Percentiles rank a stretch among this genome's conserved stretches.
These are phyloP conservation scores for Colletotrichum sp. DNA, from an alignment of 2,329 filamentous ascomycete genomes.

Conservation along the genomic window DNA sequence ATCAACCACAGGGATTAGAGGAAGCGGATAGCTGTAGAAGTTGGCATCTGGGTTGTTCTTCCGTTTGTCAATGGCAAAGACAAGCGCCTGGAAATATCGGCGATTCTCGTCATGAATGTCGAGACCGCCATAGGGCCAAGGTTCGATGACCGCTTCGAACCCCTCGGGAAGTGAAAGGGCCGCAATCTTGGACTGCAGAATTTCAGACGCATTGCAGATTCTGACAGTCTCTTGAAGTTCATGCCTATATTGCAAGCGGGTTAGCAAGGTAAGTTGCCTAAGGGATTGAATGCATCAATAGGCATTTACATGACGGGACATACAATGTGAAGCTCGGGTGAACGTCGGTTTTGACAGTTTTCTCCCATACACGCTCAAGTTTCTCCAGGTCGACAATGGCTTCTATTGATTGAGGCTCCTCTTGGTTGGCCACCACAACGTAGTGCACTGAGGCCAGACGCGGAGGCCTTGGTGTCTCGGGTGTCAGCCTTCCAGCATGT, in stretches of 20 bases:
- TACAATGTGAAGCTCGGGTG: not conserved
- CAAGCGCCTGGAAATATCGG: conserved; percentile 28
- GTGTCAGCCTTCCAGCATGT: conserved; percentile 20
- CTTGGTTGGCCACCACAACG: not conserved
- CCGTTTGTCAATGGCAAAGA: conserved; percentile 35
- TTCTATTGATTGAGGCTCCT: conserved; percentile 32
- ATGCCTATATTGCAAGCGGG: not conserved
- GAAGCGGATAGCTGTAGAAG: conserved; percentile 71
- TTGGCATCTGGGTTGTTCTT: conserved; percentile 40
- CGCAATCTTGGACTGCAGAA: not conserved
- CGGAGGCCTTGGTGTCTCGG: not conserved
- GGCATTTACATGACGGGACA: not conserved
- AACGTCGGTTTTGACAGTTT: not conserved
- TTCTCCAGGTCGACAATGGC: conserved; percentile 34
- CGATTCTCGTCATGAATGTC: conserved; percentile 12
- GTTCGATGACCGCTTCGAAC: conserved; percentile 47
- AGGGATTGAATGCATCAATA: too few relatives aligned
- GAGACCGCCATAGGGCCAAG: conserved; percentile 54
- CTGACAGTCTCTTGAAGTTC: not conserved
- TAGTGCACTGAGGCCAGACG: conserved; percentile 9
- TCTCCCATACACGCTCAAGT: not conserved
- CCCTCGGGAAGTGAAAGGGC: not conserved
- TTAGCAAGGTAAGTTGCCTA: not conserved
- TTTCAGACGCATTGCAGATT: not conserved
- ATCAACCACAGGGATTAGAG: conserved; percentile 71